Evolutionary conservation across 2,329 filamentous ascomycete genomes (phyloP).

Genomic region (Aureobasidium melanogenum): DNA sequence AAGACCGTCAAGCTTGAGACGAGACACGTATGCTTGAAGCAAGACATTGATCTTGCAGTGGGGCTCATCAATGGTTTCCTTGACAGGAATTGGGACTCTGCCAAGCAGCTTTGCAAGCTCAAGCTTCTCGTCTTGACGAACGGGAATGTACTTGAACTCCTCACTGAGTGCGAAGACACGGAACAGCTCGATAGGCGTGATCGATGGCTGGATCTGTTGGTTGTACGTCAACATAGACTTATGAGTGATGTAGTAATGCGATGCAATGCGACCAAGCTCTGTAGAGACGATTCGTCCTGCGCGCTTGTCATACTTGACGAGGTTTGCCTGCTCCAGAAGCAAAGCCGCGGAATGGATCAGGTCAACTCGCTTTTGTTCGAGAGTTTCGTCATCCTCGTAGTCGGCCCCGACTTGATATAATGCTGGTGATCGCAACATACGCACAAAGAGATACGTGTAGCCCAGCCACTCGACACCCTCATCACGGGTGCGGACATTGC

Average conservation of each 20-base stretch:
- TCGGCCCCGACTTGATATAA: conserved; percentile 93
- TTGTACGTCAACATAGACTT: conserved; percentile 97
- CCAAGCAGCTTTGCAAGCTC: conserved; percentile 87
- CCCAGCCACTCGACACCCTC: conserved; percentile 99
- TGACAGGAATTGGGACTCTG: conserved; percentile 88
- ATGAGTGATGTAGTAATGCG: conserved; percentile 96
- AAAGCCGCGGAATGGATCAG: conserved; percentile 87
- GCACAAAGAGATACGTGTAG: conserved; percentile 95
- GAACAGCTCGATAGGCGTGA: conserved; percentile 92
- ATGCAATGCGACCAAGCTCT: conserved; percentile 89
- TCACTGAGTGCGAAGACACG: conserved; percentile 91
- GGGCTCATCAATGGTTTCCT: conserved; percentile 93
- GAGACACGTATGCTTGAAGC: conserved; percentile 90
- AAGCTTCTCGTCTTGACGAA: conserved; percentile 94
- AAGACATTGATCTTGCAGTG: conserved; percentile 98
- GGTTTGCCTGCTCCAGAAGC: conserved; percentile 75
- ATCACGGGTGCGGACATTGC: conserved; percentile 82
- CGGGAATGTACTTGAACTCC: conserved; percentile 98
- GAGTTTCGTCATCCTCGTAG: conserved; percentile 80
- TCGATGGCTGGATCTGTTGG: conserved; percentile 84
- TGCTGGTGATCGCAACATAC: conserved; percentile 91
- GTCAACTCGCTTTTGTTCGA: conserved; percentile 97
- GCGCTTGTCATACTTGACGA: conserved; percentile 94
- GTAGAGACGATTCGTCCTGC: conserved; percentile 81
- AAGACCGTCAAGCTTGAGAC: conserved; percentile 85